Evolutionary conservation across 2,329 filamentous ascomycete genomes (phyloP).

Genomic region (Cryphonectria radicalis): DNA sequence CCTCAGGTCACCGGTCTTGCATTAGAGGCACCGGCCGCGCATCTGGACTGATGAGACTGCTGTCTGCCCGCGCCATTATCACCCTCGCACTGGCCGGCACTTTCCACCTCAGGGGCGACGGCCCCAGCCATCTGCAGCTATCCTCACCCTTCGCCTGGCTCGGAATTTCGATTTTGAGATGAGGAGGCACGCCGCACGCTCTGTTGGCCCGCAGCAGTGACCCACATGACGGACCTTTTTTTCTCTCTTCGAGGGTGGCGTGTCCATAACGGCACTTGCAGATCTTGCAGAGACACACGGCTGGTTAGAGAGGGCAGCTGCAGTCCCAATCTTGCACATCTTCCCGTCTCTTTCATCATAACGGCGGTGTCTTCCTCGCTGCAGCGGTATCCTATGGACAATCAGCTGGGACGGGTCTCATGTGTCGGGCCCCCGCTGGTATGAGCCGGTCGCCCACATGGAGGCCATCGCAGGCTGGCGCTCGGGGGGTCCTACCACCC

Average conservation of each 20-base stretch:
- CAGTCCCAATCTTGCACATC: constrained; percentile 2
- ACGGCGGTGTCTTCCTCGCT: constrained; percentile 5
- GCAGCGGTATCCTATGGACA: constrained; percentile 1
- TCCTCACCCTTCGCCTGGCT: background rate
- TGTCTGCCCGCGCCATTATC: background rate
- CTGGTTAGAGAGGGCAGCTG: constrained; percentile 12
- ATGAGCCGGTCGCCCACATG: constrained; percentile 17
- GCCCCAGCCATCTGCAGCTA: background rate
- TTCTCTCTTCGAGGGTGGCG: background rate
- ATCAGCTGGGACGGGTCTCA: background rate
- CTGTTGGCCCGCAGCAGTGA: background rate
- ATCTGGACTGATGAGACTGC: background rate
- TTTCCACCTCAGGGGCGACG: background rate
- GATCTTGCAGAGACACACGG: background rate
- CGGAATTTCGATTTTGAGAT: background rate
- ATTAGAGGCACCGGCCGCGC: background rate
- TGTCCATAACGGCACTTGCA: constrained; percentile 11
- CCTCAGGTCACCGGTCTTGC: constrained; percentile 21
- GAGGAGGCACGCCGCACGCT: constrained; percentile 8
- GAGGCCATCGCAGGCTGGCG: background rate
- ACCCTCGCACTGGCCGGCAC: background rate
- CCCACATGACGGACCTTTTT: constrained; percentile 6
- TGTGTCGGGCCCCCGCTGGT: constrained; percentile 15
- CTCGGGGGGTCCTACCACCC: background rate
- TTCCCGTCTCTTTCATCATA: background rate